Conservation (phyloP, 768 basidiomycete genomes). For the Collybia sordida region DNA sequence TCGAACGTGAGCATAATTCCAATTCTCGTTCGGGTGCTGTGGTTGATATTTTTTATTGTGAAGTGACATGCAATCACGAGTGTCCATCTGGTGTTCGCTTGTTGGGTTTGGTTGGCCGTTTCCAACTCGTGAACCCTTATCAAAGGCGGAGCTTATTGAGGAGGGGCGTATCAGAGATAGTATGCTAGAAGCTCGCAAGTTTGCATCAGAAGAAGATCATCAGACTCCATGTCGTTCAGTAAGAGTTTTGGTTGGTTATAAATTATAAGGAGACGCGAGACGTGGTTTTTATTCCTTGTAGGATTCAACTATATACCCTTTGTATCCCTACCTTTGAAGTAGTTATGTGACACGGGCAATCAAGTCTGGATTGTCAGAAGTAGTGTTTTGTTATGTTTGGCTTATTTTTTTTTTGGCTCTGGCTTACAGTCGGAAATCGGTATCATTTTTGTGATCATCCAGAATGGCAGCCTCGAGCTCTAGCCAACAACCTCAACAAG, state of each 20-base stretch:
- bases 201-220: constrained; percentile 51
- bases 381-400: constrained; percentile 32
- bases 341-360: background rate
- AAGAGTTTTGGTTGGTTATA: constrained; percentile 62
- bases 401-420: constrained; percentile 28
- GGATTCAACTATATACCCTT: background rate
- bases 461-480: constrained; percentile 44
- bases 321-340: background rate
- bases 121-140: constrained; percentile 59
- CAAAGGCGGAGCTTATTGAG: constrained; percentile 69
- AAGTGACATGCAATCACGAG: constrained; percentile 67
- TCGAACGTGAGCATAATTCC: constrained; percentile 39
- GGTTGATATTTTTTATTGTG: constrained; percentile 1
- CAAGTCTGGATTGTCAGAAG: background rate
- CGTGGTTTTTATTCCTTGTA: constrained; percentile 1
- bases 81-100: constrained; percentile 65
- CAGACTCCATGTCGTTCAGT: constrained; percentile 57
- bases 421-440: background rate
- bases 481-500: constrained; percentile 34
- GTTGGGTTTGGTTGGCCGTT: constrained; percentile 57
- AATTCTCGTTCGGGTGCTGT: background rate
- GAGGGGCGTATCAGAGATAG: constrained; percentile 62
- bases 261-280: constrained; percentile 25
- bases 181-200: constrained; percentile 57
- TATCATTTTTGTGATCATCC: background rate